Conservation (phyloP, 164 flowering plant genomes). For the Platanus orientalis region DNA sequence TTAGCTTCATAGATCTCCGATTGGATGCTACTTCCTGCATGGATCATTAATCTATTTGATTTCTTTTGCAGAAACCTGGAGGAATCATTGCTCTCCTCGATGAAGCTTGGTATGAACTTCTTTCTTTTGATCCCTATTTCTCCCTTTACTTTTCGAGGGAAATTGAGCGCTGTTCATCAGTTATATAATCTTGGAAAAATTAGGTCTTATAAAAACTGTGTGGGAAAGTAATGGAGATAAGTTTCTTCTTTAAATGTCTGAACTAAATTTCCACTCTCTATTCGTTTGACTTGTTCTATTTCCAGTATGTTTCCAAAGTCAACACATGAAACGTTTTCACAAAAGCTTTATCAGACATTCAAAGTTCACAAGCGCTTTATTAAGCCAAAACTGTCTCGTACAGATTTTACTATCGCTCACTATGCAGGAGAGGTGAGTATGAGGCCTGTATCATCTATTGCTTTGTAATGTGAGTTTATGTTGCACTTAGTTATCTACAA, state of each 20-base stretch:
- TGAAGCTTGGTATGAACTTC: slow-evolving; percentile 70
- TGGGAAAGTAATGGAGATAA: background rate
- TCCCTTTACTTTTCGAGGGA: background rate
- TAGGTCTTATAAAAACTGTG: background rate
- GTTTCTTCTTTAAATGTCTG: background rate
- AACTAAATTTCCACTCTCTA: background rate
- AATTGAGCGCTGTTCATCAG: background rate
- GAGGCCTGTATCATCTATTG: slow-evolving; percentile 2
- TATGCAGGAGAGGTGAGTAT: slow-evolving; percentile 88
- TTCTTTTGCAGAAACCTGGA: slow-evolving; percentile 77
- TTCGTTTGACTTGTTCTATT: slow-evolving; percentile 10
- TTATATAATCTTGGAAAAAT: background rate
- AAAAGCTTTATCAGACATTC: slow-evolving; percentile 85
- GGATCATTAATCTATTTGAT: slow-evolving; percentile 4
- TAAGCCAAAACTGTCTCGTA: slow-evolving; percentile 78
- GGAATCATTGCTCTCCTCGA: slow-evolving; percentile 85
- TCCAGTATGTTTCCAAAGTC: slow-evolving; percentile 95
- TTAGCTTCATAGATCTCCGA: background rate
- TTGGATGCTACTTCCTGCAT: background rate
- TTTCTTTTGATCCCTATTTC: slow-evolving; percentile 2
- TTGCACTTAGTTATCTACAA: slow-evolving; percentile 12
- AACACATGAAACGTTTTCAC: slow-evolving; percentile 80
- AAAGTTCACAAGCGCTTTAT: slow-evolving; percentile 69
- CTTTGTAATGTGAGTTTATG: slow-evolving; percentile 6
- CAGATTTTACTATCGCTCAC: slow-evolving; percentile 74